Base-by-base conservation (phyloP, 345 rosid species). In the Populus ilicifolia region DNA sequence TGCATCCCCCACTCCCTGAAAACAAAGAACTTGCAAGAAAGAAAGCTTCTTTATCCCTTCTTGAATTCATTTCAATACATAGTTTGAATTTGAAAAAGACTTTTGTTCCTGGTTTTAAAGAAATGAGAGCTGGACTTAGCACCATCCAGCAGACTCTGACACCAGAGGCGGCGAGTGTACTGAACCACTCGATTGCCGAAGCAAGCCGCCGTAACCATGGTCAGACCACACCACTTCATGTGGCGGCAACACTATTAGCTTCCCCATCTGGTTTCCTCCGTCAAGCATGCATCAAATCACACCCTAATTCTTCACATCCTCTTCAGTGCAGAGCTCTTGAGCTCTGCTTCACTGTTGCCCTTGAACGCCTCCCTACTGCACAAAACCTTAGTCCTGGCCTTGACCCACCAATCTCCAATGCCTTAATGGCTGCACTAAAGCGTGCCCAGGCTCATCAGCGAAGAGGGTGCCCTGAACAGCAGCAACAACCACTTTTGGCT, bases 401-500 rank as follows among this genome's bases (percentile, higher is more conserved):
- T 33, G 98, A 96, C 77, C 98, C 99, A 0, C 95, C 97, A 0
- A 91, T 96, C 69, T 96, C 99, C 35, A 96, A 96, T 83, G 99
- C 99, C 38, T 81, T 96, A 46, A 96, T 93, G 98, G 99, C 99
- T 0, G 99, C 99, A 33, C 85, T 96, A 10, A 92, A 93, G 88
- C 91, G 98, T 2, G 99, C 99, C 23, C 99, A 96, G 86, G 99
- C 99, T 29, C 98, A 96, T 73, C 99, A 96, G 81, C 93, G 99
- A 0, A 89, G 99, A 29, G 98, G 99, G 16, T 96, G 99, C 78
- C 99, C 99, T 1, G 98, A 96, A 76, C 99, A 96, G 78, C 99
- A 96, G 76, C 99, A 96, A 77, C 99, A 93, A 81, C 99, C 99
- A 4, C 84, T 96, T 56, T 75, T 96, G 21, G 99, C 99, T 0